Percentiles rank a stretch among this genome's conserved stretches.
phyloP scores from a whole-genome alignment of 163 green algal genomes.

The Trebouxiophyceae sp. region DNA sequence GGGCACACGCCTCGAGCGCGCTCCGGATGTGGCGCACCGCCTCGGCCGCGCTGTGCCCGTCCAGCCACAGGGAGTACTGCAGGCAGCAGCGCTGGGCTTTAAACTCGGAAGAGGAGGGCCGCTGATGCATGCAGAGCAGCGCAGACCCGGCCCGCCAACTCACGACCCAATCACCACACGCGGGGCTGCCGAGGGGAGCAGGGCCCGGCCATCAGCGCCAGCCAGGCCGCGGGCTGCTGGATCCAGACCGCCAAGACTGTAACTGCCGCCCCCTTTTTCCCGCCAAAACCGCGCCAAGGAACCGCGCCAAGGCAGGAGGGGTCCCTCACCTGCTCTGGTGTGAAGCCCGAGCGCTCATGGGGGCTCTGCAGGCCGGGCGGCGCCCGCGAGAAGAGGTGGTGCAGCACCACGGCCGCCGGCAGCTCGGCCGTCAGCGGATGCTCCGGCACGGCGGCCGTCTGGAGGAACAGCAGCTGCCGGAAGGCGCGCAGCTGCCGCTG shows the following conservation, averaged over 20 bases:
- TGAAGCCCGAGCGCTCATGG: conserved; percentile 57
- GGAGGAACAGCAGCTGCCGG: conserved; percentile 63
- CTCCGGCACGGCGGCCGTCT: conserved; percentile 24
- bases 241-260: background rate
- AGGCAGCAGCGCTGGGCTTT: background rate
- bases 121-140: background rate
- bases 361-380: conserved; percentile 60
- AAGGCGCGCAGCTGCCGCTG: conserved; percentile 60
- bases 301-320: too few relatives aligned
- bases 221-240: background rate
- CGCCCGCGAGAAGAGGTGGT: conserved; percentile 77
- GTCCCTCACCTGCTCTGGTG: conserved; percentile 39
- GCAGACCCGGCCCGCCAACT: too few relatives aligned
- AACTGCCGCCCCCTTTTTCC: too few relatives aligned
- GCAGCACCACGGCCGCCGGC: conserved; percentile 56
- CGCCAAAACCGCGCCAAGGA: too few relatives aligned
- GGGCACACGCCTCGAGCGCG: conserved; percentile 41
- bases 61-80: conserved; percentile 86
- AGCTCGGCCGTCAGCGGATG: conserved; percentile 57
- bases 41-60: conserved; percentile 61
- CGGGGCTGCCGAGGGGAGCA: background rate
- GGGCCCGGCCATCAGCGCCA: too few relatives aligned
- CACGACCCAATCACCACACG: background rate
- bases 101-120: background rate
- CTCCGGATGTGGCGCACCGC: conserved; percentile 36